Conservation (phyloP, 306 rosid species). For the Datisca glomerata region DNA sequence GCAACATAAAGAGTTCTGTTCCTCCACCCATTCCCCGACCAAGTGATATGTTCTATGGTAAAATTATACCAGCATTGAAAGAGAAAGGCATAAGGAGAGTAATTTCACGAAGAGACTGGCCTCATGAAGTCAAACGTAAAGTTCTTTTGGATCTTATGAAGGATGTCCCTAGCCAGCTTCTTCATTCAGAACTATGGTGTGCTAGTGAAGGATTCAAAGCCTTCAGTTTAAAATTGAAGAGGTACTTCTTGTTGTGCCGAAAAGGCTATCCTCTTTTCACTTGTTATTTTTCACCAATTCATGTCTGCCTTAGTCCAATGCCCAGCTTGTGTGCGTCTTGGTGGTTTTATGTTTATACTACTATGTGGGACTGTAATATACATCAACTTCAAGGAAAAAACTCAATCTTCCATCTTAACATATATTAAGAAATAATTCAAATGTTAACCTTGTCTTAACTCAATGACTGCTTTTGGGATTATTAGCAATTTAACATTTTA, state of each 20-base stretch:
- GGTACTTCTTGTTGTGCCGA: constrained; percentile 24
- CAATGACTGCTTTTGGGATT: too few species aligned
- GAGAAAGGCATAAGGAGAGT: constrained; percentile 98
- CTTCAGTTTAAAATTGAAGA: constrained; percentile 72
- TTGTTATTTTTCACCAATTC: not conserved
- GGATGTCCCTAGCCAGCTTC: constrained; percentile 87
- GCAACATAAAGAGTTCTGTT: constrained; percentile 54
- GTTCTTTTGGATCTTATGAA: constrained; percentile 91
- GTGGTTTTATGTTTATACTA: too few species aligned
- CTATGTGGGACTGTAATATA: too few species aligned
- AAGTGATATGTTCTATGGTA: constrained; percentile 97
- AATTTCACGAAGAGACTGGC: constrained; percentile 98
- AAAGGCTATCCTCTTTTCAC: not conserved
- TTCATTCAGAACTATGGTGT: constrained; percentile 91
- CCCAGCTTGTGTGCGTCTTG: too few species aligned
- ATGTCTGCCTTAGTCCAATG: not conserved
- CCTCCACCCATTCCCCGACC: constrained; percentile 95
- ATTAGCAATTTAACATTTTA: too few species aligned
- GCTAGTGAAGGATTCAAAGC: constrained; percentile 97
- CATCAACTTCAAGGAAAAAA: too few species aligned
- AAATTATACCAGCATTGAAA: constrained; percentile 95
- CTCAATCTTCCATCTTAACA: too few species aligned
- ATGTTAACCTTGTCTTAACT: too few species aligned
- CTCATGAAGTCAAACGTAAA: constrained; percentile 89
- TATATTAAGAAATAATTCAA: too few species aligned